Evolutionary conservation across 176 grass and related monocot species (phyloP).

Genomic region (Calamus simplicifolius): DNA sequence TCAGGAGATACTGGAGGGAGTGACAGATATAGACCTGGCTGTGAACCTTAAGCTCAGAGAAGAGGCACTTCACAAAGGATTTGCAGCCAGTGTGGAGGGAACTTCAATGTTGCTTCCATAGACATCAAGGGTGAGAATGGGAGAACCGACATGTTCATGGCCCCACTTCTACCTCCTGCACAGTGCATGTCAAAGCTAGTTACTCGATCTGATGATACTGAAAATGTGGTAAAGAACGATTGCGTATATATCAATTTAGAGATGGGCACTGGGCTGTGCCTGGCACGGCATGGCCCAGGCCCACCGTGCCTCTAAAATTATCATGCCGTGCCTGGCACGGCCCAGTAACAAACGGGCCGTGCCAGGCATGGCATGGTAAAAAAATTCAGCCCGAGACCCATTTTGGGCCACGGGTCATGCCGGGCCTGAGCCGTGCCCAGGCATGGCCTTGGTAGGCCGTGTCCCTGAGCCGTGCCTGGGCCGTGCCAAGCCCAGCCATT

Average conservation of each 20-base stretch:
- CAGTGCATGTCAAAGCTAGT: constrained; percentile 64
- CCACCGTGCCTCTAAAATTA: too few species aligned
- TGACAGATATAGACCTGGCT: constrained; percentile 85
- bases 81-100: constrained; percentile 81
- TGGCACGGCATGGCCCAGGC: too few species aligned
- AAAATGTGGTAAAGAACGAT: constrained; percentile 76
- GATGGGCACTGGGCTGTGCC: too few species aligned
- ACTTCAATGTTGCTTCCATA: constrained; percentile 82
- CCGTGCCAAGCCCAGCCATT: too few species aligned
- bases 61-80: constrained; percentile 75
- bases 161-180: constrained; percentile 66
- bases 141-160: constrained; percentile 64
- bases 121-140: constrained; percentile 83
- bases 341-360: too few species aligned
- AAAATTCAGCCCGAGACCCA: too few species aligned
- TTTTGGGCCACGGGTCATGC: too few species aligned
- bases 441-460: too few species aligned
- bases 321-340: too few species aligned
- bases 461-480: too few species aligned
- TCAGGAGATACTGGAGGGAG: constrained; percentile 90
- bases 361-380: too few species aligned
- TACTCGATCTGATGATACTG: constrained; percentile 64
- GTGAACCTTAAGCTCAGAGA: constrained; percentile 83
- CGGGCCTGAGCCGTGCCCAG: too few species aligned
- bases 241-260: constrained; percentile 59